Evolutionary conservation across 2,329 filamentous ascomycete genomes (phyloP), one percentile per base, ranked within the genome.

Genomic region (Xylariomycetidae sp.): DNA sequence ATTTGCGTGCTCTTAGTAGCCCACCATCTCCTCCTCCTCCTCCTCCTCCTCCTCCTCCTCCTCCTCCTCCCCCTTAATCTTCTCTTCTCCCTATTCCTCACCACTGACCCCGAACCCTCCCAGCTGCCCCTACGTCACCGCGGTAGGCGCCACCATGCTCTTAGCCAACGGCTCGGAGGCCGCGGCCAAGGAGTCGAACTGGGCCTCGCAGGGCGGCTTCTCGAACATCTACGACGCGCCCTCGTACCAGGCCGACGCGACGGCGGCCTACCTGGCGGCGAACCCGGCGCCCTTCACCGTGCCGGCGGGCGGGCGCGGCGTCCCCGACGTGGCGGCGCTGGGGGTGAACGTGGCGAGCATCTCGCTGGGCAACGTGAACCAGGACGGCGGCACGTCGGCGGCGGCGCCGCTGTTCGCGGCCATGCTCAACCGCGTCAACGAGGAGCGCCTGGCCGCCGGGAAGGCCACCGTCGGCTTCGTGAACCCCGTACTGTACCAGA

Each of bases 1-100:
- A 12, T 14, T 12, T 18, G 14, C 14, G 18, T 59, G 64, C 19
- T 72, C 68, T 25, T 13, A 19, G 5, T 24, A 32, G 14, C 15
- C 6, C 10, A 29, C 34, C 24, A 43, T 39, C 39, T 46, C 37
- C 37, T 32, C 52, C 1, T 52, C 28, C 8, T 12, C 8, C 8
- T 23, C 20, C n/a, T n/a, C n/a, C n/a, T n/a, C n/a, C n/a, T n/a
- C n/a, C n/a, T n/a, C n/a, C n/a, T n/a, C n/a, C n/a, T n/a, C n/a
- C n/a, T n/a, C n/a, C n/a, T n/a, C n/a, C n/a, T n/a, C n/a, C n/a
- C n/a, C n/a, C n/a, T n/a, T n/a, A n/a, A n/a, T n/a, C n/a, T n/a
- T n/a, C n/a, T n/a, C n/a, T n/a, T n/a, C n/a, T n/a, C n/a, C n/a
- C n/a, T n/a, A n/a, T n/a, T n/a, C n/a, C n/a, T n/a, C n/a, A n/a